Evolutionary conservation across 1,284 basidiomycete species (phyloP).

Genomic region (Puccinia triticina): DNA sequence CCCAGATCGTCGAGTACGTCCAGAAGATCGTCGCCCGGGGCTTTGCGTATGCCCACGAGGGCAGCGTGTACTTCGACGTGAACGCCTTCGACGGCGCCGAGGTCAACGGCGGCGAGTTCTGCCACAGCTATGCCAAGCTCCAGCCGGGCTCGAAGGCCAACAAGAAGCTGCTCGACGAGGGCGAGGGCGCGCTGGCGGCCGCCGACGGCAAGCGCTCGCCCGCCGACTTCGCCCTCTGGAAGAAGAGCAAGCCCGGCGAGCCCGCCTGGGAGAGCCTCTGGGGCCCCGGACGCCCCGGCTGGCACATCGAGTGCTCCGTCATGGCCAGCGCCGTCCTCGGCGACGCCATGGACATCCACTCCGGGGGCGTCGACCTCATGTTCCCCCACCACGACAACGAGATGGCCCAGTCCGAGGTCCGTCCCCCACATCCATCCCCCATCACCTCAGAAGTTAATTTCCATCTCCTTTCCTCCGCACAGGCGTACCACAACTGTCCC

Average conservation of each 20-base stretch:
- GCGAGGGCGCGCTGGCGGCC: slow-evolving; percentile 72
- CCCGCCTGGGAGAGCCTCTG: slow-evolving; percentile 95
- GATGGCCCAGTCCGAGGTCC: slow-evolving; percentile 91
- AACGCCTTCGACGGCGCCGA: slow-evolving; percentile 74
- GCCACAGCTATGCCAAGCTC: slow-evolving; percentile 83
- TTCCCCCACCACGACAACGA: slow-evolving; percentile 99
- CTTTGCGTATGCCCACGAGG: slow-evolving; percentile 80
- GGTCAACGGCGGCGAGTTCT: slow-evolving; percentile 56
- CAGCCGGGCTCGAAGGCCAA: slow-evolving; percentile 96
- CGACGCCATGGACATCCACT: slow-evolving; percentile 94
- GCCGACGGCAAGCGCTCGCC: slow-evolving; percentile 68
- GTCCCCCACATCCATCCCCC: no score
- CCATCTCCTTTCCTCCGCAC: slow-evolving; percentile 5
- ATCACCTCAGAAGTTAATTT: no score
- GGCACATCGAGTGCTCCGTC: slow-evolving; percentile 99
- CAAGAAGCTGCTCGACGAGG: slow-evolving; percentile 83
- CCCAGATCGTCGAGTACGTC: slow-evolving; percentile 89
- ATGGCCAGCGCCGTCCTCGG: slow-evolving; percentile 96
- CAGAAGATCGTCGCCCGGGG: slow-evolving; percentile 84
- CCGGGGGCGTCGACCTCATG: slow-evolving; percentile 91
- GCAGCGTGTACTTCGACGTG: slow-evolving; percentile 95
- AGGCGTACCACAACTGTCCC: slow-evolving; percentile 88
- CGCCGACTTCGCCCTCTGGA: slow-evolving; percentile 96
- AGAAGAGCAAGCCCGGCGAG: slow-evolving; percentile 95
- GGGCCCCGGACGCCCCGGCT: slow-evolving; percentile 95